Evolutionary conservation across 1,139 yeast genomes (phyloP).

Genomic region (Candida tropicalis): DNA sequence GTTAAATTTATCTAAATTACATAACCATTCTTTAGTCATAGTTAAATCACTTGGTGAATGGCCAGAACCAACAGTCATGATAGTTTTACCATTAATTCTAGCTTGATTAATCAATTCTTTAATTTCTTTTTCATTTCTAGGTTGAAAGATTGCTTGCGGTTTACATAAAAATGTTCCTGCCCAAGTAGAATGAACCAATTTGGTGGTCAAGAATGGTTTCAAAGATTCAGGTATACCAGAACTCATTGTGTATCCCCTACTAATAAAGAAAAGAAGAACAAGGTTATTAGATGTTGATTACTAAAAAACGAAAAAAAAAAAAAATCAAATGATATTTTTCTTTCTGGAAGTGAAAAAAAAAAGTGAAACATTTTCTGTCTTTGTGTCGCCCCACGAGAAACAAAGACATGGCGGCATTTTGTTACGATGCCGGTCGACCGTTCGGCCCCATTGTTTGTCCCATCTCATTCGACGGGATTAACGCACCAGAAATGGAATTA

Average conservation of each 20-base stretch:
- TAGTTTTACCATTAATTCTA: constrained; percentile 56
- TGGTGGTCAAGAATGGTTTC: constrained; percentile 37
- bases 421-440: too few relatives aligned
- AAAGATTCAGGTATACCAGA: constrained; percentile 33
- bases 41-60: constrained; percentile 94
- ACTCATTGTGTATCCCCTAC: constrained; percentile 9
- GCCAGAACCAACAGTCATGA: constrained; percentile 90
- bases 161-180: constrained; percentile 82
- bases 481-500: too few relatives aligned
- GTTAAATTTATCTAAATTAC: constrained; percentile 80
- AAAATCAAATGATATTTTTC: too few relatives aligned
- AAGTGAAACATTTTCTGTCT: too few relatives aligned
- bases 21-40: constrained; percentile 85
- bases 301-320: too few relatives aligned
- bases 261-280: not conserved
- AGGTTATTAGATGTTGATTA: too few relatives aligned
- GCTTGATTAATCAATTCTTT: constrained; percentile 68
- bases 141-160: constrained; percentile 82
- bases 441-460: too few relatives aligned
- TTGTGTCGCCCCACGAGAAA: too few relatives aligned
- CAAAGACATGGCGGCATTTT: too few relatives aligned
- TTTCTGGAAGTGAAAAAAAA: too few relatives aligned
- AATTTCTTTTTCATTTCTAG: constrained; percentile 65
- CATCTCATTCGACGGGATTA: too few relatives aligned
- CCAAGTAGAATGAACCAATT: constrained; percentile 72